These are phyloP conservation scores for Scheffersomyces coipomensis DNA, from an alignment of 805 yeast species.

Conservation along the genomic window DNA sequence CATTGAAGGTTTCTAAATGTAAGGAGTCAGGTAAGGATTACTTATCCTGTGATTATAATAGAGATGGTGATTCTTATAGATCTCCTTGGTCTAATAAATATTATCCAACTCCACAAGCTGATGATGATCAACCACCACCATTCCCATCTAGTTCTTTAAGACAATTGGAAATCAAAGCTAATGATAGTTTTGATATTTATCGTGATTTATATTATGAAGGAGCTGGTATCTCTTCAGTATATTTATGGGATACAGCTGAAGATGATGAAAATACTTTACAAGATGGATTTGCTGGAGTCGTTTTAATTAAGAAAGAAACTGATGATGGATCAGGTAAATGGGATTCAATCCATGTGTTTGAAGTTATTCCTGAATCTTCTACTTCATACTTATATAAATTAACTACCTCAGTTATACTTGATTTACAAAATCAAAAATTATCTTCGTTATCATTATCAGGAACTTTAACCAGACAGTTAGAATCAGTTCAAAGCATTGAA, in stretches of 20 bases:
- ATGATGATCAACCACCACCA: conserved; percentile 68
- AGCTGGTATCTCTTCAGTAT: conserved; percentile 77
- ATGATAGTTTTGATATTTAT: conserved; percentile 88
- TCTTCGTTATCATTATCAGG: conserved; percentile 58
- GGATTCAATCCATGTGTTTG: conserved; percentile 95
- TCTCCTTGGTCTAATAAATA: conserved; percentile 89
- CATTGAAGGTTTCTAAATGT: conserved; percentile 58
- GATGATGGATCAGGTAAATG: conserved; percentile 59
- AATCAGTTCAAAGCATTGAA: conserved; percentile 46
- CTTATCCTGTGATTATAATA: conserved; percentile 88
- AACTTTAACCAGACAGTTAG: conserved; percentile 79
- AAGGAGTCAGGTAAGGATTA: conserved; percentile 59
- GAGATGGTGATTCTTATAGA: conserved; percentile 90
- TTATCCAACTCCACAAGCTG: conserved; percentile 38
- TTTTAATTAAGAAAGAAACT: conserved; percentile 71
- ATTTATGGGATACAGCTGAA: conserved; percentile 84
- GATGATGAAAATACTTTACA: conserved; percentile 38
- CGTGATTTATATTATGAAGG: conserved; percentile 95
- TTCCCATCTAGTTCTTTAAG: conserved; percentile 68
- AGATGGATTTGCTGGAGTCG: conserved; percentile 87
- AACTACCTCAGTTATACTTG: conserved; percentile 86
- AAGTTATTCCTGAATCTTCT: conserved; percentile 48
- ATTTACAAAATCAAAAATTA: conserved; percentile 38
- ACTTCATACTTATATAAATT: conserved; percentile 56
- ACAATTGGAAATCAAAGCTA: conserved; percentile 74